A percentile compares a stretch with the other conserved stretches of the same genome.
Conservation (phyloP, 768 basidiomycete genomes). For the Termitomyces eurrhizus region DNA sequence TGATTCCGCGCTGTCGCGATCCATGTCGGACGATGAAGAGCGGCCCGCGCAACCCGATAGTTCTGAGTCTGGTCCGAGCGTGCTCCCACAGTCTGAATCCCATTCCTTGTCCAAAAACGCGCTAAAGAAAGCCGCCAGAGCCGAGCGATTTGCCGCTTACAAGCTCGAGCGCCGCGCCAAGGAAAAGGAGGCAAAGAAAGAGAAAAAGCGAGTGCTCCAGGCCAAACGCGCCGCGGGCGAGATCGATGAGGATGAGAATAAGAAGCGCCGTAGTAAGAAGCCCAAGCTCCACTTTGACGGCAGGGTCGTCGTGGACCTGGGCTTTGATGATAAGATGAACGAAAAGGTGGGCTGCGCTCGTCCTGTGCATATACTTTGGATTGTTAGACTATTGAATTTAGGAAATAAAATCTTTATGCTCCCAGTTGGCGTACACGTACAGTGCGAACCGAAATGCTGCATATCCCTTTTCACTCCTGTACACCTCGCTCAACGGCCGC, state of each 20-base stretch:
- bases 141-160: conserved; percentile 54
- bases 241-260: conserved; percentile 42
- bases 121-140: conserved; percentile 71
- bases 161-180: conserved; percentile 74
- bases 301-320: conserved; percentile 79
- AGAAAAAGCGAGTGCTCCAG: conserved; percentile 59
- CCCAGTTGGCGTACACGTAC: conserved; percentile 91
- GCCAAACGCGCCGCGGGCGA: conserved; percentile 66
- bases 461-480: conserved; percentile 70
- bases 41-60: conserved; percentile 10
- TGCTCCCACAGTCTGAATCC: conserved; percentile 10
- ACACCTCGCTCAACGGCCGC: conserved; percentile 76
- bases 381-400: conserved; percentile 30
- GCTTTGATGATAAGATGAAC: conserved; percentile 90
- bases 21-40: conserved; percentile 10
- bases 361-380: conserved; percentile 6
- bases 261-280: conserved; percentile 37
- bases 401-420: conserved; percentile 88
- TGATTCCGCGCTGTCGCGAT: conserved; percentile 1
- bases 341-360: conserved; percentile 66
- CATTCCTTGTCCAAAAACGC: conserved; percentile 69
- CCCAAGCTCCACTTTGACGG: conserved; percentile 49
- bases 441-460: conserved; percentile 75
- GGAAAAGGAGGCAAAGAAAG: conserved; percentile 76
- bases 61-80: conserved; percentile 6